Base-by-base conservation (phyloP, 2,329 filamentous ascomycete species). In the Apiospora phragmitis region DNA sequence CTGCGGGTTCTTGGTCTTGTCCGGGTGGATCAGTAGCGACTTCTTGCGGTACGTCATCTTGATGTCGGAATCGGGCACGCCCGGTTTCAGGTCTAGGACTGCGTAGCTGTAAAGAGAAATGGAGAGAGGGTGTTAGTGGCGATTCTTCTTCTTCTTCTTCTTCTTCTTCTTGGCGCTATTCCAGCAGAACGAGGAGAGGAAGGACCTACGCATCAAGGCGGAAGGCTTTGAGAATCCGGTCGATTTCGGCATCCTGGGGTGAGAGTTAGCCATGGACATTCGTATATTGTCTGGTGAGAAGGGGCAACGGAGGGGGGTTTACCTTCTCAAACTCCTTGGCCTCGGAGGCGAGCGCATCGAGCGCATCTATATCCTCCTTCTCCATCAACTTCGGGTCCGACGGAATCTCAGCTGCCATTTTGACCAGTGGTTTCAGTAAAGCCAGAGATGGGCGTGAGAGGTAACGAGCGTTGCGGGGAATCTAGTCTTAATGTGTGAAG, bases 11-110 rank as follows among this genome's bases (percentile, higher is more conserved):
- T 91, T 91, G 70, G 96, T 98, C 83, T 99, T 99, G 86, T 99
- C 96, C 8, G 96, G 96, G 85, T 99, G 96, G 85, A 99, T 98
- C 67, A 99, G 91, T 70, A 99, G 91, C n/a, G 96, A 99, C 83
- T 98, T 98, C 78, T 94, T 95, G 86, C 96, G 95, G 85, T 98
- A 99, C 75, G 90, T 89, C 76, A 92, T 86, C 84, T 98, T 98
- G 86, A 99, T 98, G 84, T 98, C 96, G 71, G 94, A 95, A 77
- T 98, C 95, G 70, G 96, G 91, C 26, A 98, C 94, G 79, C 96
- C 96, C 4, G 96, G 96, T 81, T 97, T 94, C 65, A 99, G 92
- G 81, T 97, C 96, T 65, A 99, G 91, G 67, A 99, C 94, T 68
- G 95, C 94, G 81, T 99, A 99, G 76, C 65, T 67, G 65, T 26